phyloP scores from a whole-genome alignment of 1,284 basidiomycete genomes.

The Farysia itapuensis region DNA sequence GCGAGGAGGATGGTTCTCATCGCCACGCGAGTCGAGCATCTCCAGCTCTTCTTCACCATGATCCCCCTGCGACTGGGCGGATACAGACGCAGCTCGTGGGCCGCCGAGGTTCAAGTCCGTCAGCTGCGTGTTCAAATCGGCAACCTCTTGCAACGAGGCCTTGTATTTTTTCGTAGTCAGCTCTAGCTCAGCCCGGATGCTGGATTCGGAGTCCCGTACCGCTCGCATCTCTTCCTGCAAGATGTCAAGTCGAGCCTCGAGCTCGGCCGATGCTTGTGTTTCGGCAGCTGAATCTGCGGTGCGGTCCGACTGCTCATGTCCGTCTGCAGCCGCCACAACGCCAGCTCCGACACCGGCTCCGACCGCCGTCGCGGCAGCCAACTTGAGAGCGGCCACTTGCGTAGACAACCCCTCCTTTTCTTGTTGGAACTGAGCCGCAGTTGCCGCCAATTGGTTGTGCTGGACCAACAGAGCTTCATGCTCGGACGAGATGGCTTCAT shows the following conservation, averaged over 20 bases:
- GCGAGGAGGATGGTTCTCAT: constrained; percentile 13
- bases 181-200: constrained; percentile 68
- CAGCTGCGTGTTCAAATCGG: constrained; percentile 66
- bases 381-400: constrained; percentile 26
- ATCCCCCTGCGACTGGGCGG: constrained; percentile 1
- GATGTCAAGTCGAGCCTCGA: constrained; percentile 64
- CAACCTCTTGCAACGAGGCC: constrained; percentile 83
- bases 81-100: not conserved
- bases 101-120: constrained; percentile 43
- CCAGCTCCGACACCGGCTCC: constrained; percentile 8
- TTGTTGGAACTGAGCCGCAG: constrained; percentile 11
- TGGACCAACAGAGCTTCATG: constrained; percentile 15
- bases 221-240: constrained; percentile 67
- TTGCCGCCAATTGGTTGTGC: constrained; percentile 12
- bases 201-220: constrained; percentile 30
- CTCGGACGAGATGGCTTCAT: constrained; percentile 9
- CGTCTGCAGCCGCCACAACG: constrained; percentile 1
- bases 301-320: not conserved
- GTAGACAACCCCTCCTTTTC: constrained; percentile 21
- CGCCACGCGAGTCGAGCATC: constrained; percentile 34
- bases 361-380: constrained; percentile 14
- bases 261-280: constrained; percentile 57
- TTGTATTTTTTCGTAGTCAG: constrained; percentile 78
- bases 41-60: constrained; percentile 44
- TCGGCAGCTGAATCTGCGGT: not conserved